A percentile compares a stretch with the other conserved stretches of the same genome.
phyloP scores from a whole-genome alignment of 306 rosid species.

The Chamaecrista fasciculata region DNA sequence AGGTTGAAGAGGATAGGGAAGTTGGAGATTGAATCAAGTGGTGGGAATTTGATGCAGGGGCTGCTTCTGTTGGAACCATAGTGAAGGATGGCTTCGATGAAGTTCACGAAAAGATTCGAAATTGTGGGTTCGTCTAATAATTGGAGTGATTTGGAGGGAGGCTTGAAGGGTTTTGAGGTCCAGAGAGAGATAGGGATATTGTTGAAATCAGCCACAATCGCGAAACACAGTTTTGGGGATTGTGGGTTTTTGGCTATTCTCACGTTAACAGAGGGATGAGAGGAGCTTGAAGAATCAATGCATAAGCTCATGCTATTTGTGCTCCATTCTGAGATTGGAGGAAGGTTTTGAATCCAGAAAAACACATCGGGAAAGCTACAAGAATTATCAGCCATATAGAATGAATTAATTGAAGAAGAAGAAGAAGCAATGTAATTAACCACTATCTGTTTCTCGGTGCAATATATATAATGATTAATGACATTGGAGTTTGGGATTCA shows the following conservation, averaged over 20 bases:
- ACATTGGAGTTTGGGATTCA: too few species aligned
- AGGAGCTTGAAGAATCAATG: conserved; percentile 46
- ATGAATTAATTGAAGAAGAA: too few species aligned
- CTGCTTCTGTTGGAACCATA: conserved; percentile 60
- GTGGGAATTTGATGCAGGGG: conserved; percentile 49
- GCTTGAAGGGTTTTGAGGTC: conserved; percentile 70
- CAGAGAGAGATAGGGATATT: conserved; percentile 71
- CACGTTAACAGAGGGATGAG: conserved; percentile 75
- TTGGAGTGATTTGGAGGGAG: conserved; percentile 27
- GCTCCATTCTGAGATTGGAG: conserved; percentile 73
- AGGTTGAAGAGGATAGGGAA: conserved; percentile 60
- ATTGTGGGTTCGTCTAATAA: conserved; percentile 43
- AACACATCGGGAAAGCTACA: conserved; percentile 55
- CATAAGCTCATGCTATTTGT: conserved; percentile 43
- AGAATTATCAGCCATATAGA: conserved; percentile 57
- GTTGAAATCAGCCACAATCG: conserved; percentile 59
- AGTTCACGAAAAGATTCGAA: conserved; percentile 54
- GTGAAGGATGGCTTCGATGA: conserved; percentile 63
- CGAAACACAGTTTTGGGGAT: conserved; percentile 39
- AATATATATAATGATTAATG: too few species aligned
- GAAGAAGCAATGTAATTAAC: too few species aligned
- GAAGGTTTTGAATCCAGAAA: conserved; percentile 78
- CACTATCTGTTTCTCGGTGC: background rate
- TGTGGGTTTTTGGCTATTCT: conserved; percentile 48
- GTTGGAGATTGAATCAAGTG: conserved; percentile 42